A percentile compares a stretch with the other conserved stretches of the same genome.
Evolutionary conservation across 2,329 filamentous ascomycete genomes (phyloP).

Genomic region (Fusarium annulatum): DNA sequence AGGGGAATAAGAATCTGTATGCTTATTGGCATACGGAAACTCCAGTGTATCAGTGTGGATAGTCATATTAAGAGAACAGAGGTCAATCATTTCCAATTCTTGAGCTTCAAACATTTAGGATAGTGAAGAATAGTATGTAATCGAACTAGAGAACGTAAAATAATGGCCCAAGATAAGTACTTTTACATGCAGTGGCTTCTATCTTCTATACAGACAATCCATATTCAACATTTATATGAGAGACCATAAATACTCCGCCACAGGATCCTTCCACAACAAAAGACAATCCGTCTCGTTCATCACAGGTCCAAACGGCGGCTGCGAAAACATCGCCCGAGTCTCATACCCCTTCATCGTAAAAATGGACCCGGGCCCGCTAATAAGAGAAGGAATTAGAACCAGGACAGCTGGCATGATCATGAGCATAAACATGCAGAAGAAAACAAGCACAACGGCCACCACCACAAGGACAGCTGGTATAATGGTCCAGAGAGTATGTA

Average conservation of each 20-base stretch:
- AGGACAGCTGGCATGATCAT: background rate
- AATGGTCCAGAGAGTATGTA: background rate
- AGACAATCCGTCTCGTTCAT: background rate
- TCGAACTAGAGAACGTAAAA: too few relatives aligned
- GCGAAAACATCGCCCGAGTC: background rate
- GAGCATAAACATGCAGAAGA: background rate
- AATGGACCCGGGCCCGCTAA: background rate
- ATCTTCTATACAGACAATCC: background rate
- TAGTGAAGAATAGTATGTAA: too few relatives aligned
- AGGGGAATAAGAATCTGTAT: constrained; percentile 17
- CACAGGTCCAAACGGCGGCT: constrained; percentile 1
- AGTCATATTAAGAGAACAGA: background rate
- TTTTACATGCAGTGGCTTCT: too few relatives aligned
- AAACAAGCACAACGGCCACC: accelerated
- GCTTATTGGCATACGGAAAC: constrained; percentile 24
- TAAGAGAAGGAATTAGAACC: background rate
- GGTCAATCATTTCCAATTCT: background rate
- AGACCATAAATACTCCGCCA: constrained; percentile 22
- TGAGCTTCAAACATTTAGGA: too few relatives aligned
- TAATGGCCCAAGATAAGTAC: too few relatives aligned
- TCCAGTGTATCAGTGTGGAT: constrained; percentile 12
- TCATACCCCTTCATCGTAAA: constrained; percentile 1
- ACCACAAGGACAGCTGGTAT: background rate
- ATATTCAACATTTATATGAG: background rate
- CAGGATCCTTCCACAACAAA: constrained; percentile 19